Conservation (phyloP, 2,329 filamentous ascomycete genomes). For the Alternaria burnsii region DNA sequence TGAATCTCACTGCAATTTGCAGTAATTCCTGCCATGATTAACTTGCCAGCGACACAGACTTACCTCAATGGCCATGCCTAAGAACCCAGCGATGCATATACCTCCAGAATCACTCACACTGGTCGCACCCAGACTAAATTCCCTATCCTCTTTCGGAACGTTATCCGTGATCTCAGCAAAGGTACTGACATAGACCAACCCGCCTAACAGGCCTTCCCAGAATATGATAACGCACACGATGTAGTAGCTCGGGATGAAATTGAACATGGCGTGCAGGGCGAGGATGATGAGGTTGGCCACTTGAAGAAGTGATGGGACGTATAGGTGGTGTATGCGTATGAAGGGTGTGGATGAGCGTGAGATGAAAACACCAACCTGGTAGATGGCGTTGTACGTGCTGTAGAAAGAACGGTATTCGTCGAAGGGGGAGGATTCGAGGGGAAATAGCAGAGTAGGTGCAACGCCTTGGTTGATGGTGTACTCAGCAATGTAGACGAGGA, state of each 20-base stretch:
- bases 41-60: slow-evolving; percentile 87
- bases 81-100: slow-evolving; percentile 85
- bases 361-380: slow-evolving; percentile 94
- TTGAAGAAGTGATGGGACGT: slow-evolving; percentile 83
- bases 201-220: slow-evolving; percentile 93
- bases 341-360: slow-evolving; percentile 92
- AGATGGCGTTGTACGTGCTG: slow-evolving; percentile 91
- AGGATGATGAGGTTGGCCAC: slow-evolving; percentile 78
- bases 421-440: slow-evolving; percentile 79
- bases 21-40: slow-evolving; percentile 73
- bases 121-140: slow-evolving; percentile 90
- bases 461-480: slow-evolving; percentile 98
- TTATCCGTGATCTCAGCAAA: slow-evolving; percentile 93
- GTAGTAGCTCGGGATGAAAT: slow-evolving; percentile 57
- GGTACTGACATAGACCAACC: slow-evolving; percentile 86
- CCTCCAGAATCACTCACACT: slow-evolving; percentile 92
- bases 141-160: slow-evolving; percentile 77
- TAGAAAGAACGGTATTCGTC: slow-evolving; percentile 86
- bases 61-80: slow-evolving; percentile 84
- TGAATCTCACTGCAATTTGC: slow-evolving; percentile 42
- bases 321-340: slow-evolving; percentile 80
- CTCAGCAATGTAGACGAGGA: slow-evolving; percentile 93
- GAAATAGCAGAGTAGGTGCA: slow-evolving; percentile 87
- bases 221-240: slow-evolving; percentile 86
- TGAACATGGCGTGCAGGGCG: slow-evolving; percentile 75